A percentile compares a stretch with the other conserved stretches of the same genome.
Conservation (phyloP, 2,329 filamentous ascomycete genomes). For the Alternaria novae-zelandiae region DNA sequence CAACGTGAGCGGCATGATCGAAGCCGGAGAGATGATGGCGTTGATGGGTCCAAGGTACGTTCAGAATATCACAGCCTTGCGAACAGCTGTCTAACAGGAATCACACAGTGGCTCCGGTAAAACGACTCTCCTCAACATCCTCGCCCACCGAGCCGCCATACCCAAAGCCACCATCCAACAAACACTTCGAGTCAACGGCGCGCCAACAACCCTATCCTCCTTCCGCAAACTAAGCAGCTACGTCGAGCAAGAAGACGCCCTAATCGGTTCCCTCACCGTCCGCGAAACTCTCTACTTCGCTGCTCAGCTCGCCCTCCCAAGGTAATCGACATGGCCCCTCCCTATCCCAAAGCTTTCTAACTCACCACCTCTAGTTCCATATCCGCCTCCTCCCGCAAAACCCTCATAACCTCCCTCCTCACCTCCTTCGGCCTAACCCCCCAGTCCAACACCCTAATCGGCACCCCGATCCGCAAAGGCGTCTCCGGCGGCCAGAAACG, state of each 20-base stretch:
- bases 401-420: constrained; percentile 71
- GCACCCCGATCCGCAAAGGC: constrained; percentile 82
- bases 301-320: constrained; percentile 67
- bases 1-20: constrained; percentile 67
- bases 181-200: constrained; percentile 68
- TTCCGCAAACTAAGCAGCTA: constrained; percentile 75
- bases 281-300: constrained; percentile 81
- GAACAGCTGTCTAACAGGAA: rapidly evolving
- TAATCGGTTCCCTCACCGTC: constrained; percentile 82
- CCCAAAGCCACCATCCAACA: constrained; percentile 62
- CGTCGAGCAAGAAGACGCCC: constrained; percentile 86
- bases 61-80: neutral
- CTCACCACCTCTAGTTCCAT: constrained; percentile 50
- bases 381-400: constrained; percentile 63
- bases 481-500: constrained; percentile 87
- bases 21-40: constrained; percentile 75
- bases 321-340: constrained; percentile 18
- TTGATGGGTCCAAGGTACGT: constrained; percentile 68
- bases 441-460: constrained; percentile 75
- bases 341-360: neutral
- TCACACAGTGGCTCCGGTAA: constrained; percentile 73
- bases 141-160: constrained; percentile 67
- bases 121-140: constrained; percentile 81
- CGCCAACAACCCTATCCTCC: constrained; percentile 55
- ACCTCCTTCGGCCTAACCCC: constrained; percentile 74